Base-by-base conservation (phyloP, 2,329 filamentous ascomycete genomes). In the Ascochyta koolunga region DNA sequence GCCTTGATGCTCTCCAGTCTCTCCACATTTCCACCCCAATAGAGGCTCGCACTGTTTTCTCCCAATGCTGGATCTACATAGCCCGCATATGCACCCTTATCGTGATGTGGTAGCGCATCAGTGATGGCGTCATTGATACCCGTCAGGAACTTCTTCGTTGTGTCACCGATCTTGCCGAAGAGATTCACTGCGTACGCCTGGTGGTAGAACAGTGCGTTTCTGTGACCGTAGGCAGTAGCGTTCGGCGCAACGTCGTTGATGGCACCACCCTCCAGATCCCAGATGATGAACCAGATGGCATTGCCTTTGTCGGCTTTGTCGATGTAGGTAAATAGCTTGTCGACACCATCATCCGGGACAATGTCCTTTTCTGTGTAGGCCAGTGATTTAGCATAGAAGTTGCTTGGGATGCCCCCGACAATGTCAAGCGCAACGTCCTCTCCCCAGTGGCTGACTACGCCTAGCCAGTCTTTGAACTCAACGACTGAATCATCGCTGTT, bases 21-120 rank as follows among this genome's bases (percentile, higher is more conserved):
- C 11, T 59, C 49, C 33, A 74, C 68, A 38, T 76, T 77, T 0
- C 61, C 61, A 2, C 76, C 70, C 69, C 78, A 84, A 61, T 83
- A 83, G 54, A 77, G 68, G 45, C 75, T 61, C 58, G 78, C 76
- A n/a, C 73, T 75, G 3, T 76, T 68, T 7, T 71, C 68, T 25
- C 76, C 75, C 50, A 83, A 66, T 29, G 71, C 74, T 0, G 79
- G 76, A 66, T 84, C 81, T 2, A 80, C 78, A 49, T 83, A 84
- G 58, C 82, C 83, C 40, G 78, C 76, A 61, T 83, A 84, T 45
- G 77, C 78, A 4, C 79, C 79, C 61, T 76, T 74, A 8, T 75
- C 61, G 10, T 66, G 65, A 13, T 67, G 63, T 16, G 67, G 60
- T 50, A 75, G 53, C 9, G 62, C 56, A 43, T 69, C 60, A 16